These are phyloP conservation scores for Ceratocystis destructans DNA, from an alignment of 2,329 filamentous ascomycete genomes.

Conservation along the genomic window DNA sequence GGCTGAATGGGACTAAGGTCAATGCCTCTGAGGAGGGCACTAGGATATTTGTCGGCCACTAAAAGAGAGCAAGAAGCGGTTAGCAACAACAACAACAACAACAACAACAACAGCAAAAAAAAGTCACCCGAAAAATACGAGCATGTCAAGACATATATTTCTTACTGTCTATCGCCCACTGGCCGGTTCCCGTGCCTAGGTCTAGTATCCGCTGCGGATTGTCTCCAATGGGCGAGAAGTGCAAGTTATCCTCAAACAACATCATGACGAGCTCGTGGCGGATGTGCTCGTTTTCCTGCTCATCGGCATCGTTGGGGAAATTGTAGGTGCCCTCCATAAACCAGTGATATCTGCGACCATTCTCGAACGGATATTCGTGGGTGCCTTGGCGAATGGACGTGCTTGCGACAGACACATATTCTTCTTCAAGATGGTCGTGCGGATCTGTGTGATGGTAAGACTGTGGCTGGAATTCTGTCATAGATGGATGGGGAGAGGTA, in stretches of 20 bases:
- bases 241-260: slow-evolving; percentile 35
- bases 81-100: slow-evolving; percentile 25
- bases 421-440: slow-evolving; percentile 5
- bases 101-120: no score
- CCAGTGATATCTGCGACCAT: slow-evolving; percentile 29
- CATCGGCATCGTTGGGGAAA: slow-evolving; percentile 46
- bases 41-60: slow-evolving; percentile 31
- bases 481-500: neutral
- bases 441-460: neutral
- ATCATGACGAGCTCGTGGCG: slow-evolving; percentile 40
- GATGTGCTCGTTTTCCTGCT: slow-evolving; percentile 46
- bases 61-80: neutral
- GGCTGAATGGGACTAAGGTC: slow-evolving; percentile 48
- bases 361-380: slow-evolving; percentile 18
- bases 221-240: slow-evolving; percentile 38
- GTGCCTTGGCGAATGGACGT: slow-evolving; percentile 14
- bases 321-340: slow-evolving; percentile 36
- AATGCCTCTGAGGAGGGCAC: slow-evolving; percentile 36
- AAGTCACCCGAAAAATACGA: neutral
- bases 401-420: slow-evolving; percentile 11
- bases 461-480: neutral
- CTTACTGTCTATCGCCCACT: slow-evolving; percentile 43
- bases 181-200: slow-evolving; percentile 44
- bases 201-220: slow-evolving; percentile 40
- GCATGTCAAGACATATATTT: slow-evolving; percentile 19